phyloP scores from a whole-genome alignment of 495 filamentous ascomycete genomes.

The Aspergillus homomorphus region DNA sequence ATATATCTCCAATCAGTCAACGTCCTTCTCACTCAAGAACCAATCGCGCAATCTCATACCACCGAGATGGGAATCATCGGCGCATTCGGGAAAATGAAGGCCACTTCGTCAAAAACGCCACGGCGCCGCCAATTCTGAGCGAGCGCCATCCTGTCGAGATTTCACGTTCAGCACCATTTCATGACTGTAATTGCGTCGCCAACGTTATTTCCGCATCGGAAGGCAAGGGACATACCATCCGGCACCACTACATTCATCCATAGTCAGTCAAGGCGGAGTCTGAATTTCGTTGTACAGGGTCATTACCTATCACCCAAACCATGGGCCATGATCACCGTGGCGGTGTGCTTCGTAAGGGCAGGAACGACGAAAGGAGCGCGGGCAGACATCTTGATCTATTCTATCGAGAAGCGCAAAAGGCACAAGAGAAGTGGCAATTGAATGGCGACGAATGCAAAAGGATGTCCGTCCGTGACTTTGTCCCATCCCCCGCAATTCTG shows the following conservation, averaged over 20 bases:
- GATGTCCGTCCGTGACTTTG: not conserved
- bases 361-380: slow-evolving; percentile 71
- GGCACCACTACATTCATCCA: slow-evolving; percentile 45
- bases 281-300: not conserved
- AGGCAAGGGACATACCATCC: slow-evolving; percentile 57
- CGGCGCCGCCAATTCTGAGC: slow-evolving; percentile 88
- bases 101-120: slow-evolving; percentile 80
- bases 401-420: not conserved
- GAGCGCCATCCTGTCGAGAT: slow-evolving; percentile 56
- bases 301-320: slow-evolving; percentile 78
- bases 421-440: not conserved
- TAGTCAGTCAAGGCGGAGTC: slow-evolving; percentile 12
- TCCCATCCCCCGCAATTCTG: slow-evolving; percentile 29
- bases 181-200: no score
- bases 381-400: slow-evolving; percentile 44
- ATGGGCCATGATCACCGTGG: slow-evolving; percentile 91
- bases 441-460: not conserved
- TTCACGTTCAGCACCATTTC: not conserved
- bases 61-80: slow-evolving; percentile 82
- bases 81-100: slow-evolving; percentile 94
- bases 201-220: not conserved
- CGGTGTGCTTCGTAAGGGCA: slow-evolving; percentile 85
- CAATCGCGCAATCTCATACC: slow-evolving; percentile 46
- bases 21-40: not conserved
- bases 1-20: not conserved